Percentiles rank a stretch among this genome's conserved stretches.
phyloP scores from a whole-genome alignment of 139 green algal species.

The Pycnococcus provasolii region DNA sequence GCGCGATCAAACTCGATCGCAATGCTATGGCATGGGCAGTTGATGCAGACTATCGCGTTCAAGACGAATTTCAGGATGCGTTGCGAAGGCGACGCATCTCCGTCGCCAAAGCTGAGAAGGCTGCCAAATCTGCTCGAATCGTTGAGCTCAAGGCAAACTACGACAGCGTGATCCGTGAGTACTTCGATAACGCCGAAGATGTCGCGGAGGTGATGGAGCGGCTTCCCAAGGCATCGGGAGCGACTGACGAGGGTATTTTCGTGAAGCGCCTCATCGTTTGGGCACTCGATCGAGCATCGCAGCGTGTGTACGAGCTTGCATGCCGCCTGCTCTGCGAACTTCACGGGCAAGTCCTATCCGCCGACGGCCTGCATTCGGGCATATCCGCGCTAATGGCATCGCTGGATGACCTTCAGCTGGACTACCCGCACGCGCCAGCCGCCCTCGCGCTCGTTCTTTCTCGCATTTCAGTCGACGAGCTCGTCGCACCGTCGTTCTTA shows the following conservation, averaged over 20 bases:
- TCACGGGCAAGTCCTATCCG: background rate
- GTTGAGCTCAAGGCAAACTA: too few species aligned
- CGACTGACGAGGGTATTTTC: background rate
- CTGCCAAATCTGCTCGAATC: too few species aligned
- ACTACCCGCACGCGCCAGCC: conserved; percentile 53
- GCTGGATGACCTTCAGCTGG: conserved; percentile 56
- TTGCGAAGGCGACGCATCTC: background rate
- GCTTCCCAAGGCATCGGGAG: too few species aligned
- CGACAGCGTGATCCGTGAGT: too few species aligned
- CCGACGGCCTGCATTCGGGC: background rate
- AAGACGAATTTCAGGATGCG: background rate
- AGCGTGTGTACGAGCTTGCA: background rate
- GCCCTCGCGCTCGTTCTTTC: conserved; percentile 53
- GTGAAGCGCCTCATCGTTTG: background rate
- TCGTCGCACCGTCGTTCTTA: too few species aligned
- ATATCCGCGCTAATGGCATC: conserved; percentile 9
- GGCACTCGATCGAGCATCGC: background rate
- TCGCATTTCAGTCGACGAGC: conserved; percentile 38
- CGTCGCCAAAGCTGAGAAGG: background rate
- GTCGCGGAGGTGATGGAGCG: too few species aligned
- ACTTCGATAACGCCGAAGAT: too few species aligned
- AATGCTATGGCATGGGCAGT: conserved; percentile 5
- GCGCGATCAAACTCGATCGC: conserved; percentile 2
- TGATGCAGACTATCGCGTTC: conserved; percentile 1
- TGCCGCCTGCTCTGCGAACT: background rate